Conservation (phyloP, 441 rosid species). For the Gossypium aridum region DNA sequence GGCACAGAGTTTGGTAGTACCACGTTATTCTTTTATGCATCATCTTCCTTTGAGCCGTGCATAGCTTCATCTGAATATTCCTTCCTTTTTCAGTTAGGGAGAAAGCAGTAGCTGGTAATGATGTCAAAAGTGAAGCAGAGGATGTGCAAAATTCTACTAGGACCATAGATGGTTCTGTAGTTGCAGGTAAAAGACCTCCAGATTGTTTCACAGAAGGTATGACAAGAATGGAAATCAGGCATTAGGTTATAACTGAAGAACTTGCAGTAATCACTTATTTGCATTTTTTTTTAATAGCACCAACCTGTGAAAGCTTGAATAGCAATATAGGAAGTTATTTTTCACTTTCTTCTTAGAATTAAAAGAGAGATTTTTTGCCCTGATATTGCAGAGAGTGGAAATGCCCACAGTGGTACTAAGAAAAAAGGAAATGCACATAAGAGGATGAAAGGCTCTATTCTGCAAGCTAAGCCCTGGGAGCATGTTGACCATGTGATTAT, state of each 20-base stretch:
- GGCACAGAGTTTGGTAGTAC: slow-evolving; percentile 28
- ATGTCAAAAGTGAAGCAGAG: slow-evolving; percentile 19
- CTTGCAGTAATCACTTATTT: slow-evolving; percentile 4
- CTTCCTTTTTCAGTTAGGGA: slow-evolving; percentile 20
- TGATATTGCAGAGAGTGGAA: slow-evolving; percentile 32
- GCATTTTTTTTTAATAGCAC: not conserved
- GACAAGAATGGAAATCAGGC: slow-evolving; percentile 3
- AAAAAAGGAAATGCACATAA: slow-evolving; percentile 45
- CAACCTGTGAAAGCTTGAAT: not conserved
- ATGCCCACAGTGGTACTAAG: slow-evolving; percentile 17
- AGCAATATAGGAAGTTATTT: not conserved
- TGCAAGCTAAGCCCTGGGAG: slow-evolving; percentile 65
- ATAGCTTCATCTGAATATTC: slow-evolving; percentile 13
- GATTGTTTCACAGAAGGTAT: slow-evolving; percentile 46
- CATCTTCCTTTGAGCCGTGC: not conserved
- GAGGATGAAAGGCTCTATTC: slow-evolving; percentile 47
- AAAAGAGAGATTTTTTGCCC: not conserved
- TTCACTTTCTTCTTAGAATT: not conserved
- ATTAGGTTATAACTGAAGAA: not conserved
- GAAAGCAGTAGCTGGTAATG: slow-evolving; percentile 19
- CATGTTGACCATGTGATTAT: slow-evolving; percentile 85
- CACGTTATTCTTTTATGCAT: not conserved
- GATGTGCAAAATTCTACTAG: slow-evolving; percentile 15
- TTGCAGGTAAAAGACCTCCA: slow-evolving; percentile 43
- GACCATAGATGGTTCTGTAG: slow-evolving; percentile 23